Percentiles rank a stretch among this genome's conserved stretches.
These are phyloP conservation scores for Ophiostoma ulmi DNA, from an alignment of 2,329 filamentous ascomycete species.

Conservation along the genomic window DNA sequence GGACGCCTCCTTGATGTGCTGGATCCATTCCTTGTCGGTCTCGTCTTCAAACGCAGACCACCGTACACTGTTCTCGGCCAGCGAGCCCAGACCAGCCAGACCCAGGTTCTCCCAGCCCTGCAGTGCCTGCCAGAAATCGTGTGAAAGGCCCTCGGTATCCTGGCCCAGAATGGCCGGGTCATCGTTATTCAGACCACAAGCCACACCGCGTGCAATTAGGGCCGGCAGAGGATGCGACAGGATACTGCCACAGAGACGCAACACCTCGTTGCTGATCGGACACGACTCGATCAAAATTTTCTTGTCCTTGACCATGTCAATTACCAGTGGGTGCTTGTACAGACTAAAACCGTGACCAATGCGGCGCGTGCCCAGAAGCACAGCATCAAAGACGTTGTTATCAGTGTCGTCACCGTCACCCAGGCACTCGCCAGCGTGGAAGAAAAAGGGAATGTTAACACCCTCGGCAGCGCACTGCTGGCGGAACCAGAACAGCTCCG, in stretches of 20 bases:
- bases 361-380: conserved; percentile 77
- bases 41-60: conserved; percentile 89
- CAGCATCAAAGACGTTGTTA: conserved; percentile 78
- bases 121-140: conserved; percentile 91
- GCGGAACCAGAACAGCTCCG: conserved; percentile 89
- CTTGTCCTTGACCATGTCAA: conserved; percentile 84
- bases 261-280: conserved; percentile 77
- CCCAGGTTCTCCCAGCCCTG: conserved; percentile 91
- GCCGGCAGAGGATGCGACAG: conserved; percentile 63
- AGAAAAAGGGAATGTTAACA: conserved; percentile 87
- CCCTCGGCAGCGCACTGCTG: conserved; percentile 73
- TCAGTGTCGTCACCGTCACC: conserved; percentile 70
- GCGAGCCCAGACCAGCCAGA: conserved; percentile 73
- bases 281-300: conserved; percentile 85
- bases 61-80: conserved; percentile 88
- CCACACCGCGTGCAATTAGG: conserved; percentile 75
- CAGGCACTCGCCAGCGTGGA: conserved; percentile 86
- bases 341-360: conserved; percentile 87
- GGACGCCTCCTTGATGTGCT: conserved; percentile 67
- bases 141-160: conserved; percentile 73
- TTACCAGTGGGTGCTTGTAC: conserved; percentile 83
- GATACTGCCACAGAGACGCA: conserved; percentile 30
- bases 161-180: conserved; percentile 83
- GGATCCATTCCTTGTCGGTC: conserved; percentile 61
- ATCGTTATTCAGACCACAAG: conserved; percentile 82